Evolutionary conservation across 1,284 basidiomycete species (phyloP).

Genomic region (Microbotryomycetes sp.): DNA sequence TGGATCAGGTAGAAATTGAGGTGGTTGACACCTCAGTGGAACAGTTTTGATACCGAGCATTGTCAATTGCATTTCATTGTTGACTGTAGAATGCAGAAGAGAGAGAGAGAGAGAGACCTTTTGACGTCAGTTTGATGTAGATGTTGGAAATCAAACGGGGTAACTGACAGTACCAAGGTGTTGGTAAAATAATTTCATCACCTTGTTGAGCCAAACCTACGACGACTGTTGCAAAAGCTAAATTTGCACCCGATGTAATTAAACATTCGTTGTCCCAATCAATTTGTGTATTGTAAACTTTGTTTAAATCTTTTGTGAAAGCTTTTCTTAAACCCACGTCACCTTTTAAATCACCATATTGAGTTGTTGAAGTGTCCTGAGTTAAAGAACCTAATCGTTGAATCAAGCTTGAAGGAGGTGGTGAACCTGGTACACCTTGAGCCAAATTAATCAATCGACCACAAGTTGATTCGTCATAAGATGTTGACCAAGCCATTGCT

Average conservation of each 20-base stretch:
- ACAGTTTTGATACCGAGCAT: slow-evolving; percentile 50
- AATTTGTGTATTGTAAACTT: slow-evolving; percentile 51
- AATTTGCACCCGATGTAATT: slow-evolving; percentile 44
- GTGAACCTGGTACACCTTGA: slow-evolving; percentile 58
- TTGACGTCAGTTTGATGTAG: slow-evolving; percentile 39
- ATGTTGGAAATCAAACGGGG: neutral
- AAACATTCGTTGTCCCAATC: slow-evolving; percentile 50
- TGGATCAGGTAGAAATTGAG: slow-evolving; percentile 57
- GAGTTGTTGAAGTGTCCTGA: slow-evolving; percentile 48
- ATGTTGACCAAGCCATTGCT: slow-evolving; percentile 58
- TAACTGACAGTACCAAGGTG: slow-evolving; percentile 54
- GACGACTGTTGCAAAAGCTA: slow-evolving; percentile 59
- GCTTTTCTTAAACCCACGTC: slow-evolving; percentile 55
- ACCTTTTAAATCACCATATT: slow-evolving; percentile 64
- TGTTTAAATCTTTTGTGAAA: slow-evolving; percentile 59
- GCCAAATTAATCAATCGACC: slow-evolving; percentile 64
- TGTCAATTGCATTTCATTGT: slow-evolving; percentile 15
- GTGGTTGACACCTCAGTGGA: slow-evolving; percentile 53
- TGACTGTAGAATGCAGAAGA: slow-evolving; percentile 28
- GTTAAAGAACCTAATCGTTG: slow-evolving; percentile 51
- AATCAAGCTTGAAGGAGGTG: slow-evolving; percentile 55
- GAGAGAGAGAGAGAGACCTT: slow-evolving; percentile 66
- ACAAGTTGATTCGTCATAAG: slow-evolving; percentile 44
- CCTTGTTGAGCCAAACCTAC: slow-evolving; percentile 63
- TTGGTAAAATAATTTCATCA: slow-evolving; percentile 69